Base-by-base conservation (phyloP, 345 rosid genomes). In the rapeseed (Brassica napus) region DNA sequence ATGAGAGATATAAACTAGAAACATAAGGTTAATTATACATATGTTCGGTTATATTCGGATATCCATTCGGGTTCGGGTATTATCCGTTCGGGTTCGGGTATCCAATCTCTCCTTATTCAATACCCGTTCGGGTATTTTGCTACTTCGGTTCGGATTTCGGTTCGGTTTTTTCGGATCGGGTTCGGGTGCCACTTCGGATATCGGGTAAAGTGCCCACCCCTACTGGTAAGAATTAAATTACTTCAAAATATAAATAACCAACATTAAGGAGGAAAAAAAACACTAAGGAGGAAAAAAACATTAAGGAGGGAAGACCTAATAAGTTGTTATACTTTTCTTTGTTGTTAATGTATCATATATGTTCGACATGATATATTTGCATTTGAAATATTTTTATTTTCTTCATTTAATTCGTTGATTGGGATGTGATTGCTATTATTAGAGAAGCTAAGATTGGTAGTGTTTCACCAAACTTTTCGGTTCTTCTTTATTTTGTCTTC, bases 401-500 rank as follows among this genome's bases (percentile, higher is more conserved):
- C 8, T 35, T 18, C 12, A 7, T 7, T 64, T 16, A 18, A 4
- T 37, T 37, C 26, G 14, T 64, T 18, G 9, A 66, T 34, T 34
- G 47, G 3, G 24, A 64, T 64, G 47, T 64, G 24, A n/a, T 31
- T 34, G 32, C 8, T 34, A 32, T 16, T 16, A 16, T 7, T 57
- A 58, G n/a, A 35, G 34, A 71, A 59, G 21, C 15, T 57, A 8
- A 21, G 62, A 57, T 0, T 21, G 61, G 61, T 55, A 54, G 10
- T 54, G 10, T 18, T 16, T 54, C 10, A 55, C 75, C 67, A 72
- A 59, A 23, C 57, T 72, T 44, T 4, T 49, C 26, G 16, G 64
- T 65, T 72, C 34, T 64, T 72, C 35, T 74, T 21, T 65, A 65
- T 65, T 74, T 65, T 52, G 63, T 32, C 78, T 54, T 74, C 70